A percentile compares a stretch with the other conserved stretches of the same genome.
Evolutionary conservation across 2,329 filamentous ascomycete species (phyloP).

Genomic region (Esteya vermicola): DNA sequence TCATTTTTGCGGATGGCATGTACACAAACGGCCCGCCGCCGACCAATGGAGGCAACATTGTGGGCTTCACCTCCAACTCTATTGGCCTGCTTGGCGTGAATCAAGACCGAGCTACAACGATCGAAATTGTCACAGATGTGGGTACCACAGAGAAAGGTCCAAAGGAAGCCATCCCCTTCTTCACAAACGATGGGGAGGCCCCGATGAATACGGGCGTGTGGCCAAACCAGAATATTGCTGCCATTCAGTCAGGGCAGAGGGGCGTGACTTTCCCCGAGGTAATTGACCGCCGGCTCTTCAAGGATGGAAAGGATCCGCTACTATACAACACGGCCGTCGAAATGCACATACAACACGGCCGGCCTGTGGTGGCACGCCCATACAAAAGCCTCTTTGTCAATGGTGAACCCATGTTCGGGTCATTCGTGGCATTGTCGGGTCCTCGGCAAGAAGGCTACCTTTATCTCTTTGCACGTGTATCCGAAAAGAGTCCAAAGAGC

Average conservation of each 20-base stretch:
- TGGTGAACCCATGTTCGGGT: slow-evolving; percentile 8
- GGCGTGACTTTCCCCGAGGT: slow-evolving; percentile 9
- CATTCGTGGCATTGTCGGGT: slow-evolving; percentile 4
- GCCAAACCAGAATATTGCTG: slow-evolving; percentile 10
- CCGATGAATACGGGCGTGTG: slow-evolving; percentile 4
- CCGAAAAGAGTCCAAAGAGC: slow-evolving; percentile 4
- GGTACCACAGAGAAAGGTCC: background rate
- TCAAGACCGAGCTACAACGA: background rate
- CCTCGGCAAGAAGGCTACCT: slow-evolving; percentile 5
- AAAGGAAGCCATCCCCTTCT: slow-evolving; percentile 5
- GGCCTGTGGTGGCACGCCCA: slow-evolving; percentile 1
- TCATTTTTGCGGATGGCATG: slow-evolving; percentile 9
- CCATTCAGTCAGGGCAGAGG: background rate
- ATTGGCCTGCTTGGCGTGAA: slow-evolving; percentile 4
- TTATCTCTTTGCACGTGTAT: slow-evolving; percentile 11
- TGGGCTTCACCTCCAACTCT: slow-evolving; percentile 10
- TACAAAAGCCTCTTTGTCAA: slow-evolving; percentile 4
- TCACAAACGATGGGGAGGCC: slow-evolving; percentile 4
- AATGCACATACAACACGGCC: slow-evolving; percentile 5
- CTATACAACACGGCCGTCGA: slow-evolving; percentile 9
- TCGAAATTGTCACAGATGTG: background rate
- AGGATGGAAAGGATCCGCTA: slow-evolving; percentile 3
- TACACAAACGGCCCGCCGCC: slow-evolving; percentile 10
- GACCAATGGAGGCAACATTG: slow-evolving; percentile 3
- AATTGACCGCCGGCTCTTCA: slow-evolving; percentile 8